Evolutionary conservation across 768 basidiomycete species (phyloP), one percentile per base, ranked within the genome.

Genomic region (Podaxis carcinomalis): DNA sequence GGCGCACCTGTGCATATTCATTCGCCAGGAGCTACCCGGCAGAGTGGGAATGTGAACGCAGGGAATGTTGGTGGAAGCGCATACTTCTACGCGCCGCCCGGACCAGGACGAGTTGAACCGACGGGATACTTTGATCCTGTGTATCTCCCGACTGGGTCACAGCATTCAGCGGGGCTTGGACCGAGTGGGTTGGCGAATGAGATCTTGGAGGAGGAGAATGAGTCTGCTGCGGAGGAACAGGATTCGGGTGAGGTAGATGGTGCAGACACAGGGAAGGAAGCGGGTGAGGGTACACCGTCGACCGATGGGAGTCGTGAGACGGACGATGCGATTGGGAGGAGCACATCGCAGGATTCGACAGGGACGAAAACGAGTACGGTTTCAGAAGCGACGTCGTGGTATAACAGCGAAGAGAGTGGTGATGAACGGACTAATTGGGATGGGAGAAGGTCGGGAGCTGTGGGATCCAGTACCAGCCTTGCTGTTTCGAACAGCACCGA

Each of bases 81-180:
- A 1, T 74, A 69, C 50, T 70, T 69, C 32, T 69, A 70, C 57
- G 63, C 68, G 5, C 68, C 68, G 66, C 68, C 69, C 58, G 71
- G 66, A 59, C 66, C 68, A 40, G 61, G 62, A 51, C 64, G 66
- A 51, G 52, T 64, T 44, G 77, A 78, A 65, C 78, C 75, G 5
- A 73, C 74, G 57, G 78, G 78, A 46, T 80, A 79, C 61, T 79
- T 80, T 61, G 79, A 79, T 63, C 71, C 70, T 16, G 75, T 72
- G 57, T 80, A 79, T 68, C 74, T 78, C 58, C 75, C 76, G 47
- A 68, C 70, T 3, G 63, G 65, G 27, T 68, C 57, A 50, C 55
- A 49, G 59, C 51, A 53, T 51, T 25, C 36, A 36, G 27, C 40
- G 36, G 64, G 56, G 4, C 50, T 57, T 39, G 61, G 65, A 13